Percentiles rank a stretch among this genome's conserved stretches.
Evolutionary conservation across 768 basidiomycete genomes (phyloP).

Genomic region (Amanita thiersii): DNA sequence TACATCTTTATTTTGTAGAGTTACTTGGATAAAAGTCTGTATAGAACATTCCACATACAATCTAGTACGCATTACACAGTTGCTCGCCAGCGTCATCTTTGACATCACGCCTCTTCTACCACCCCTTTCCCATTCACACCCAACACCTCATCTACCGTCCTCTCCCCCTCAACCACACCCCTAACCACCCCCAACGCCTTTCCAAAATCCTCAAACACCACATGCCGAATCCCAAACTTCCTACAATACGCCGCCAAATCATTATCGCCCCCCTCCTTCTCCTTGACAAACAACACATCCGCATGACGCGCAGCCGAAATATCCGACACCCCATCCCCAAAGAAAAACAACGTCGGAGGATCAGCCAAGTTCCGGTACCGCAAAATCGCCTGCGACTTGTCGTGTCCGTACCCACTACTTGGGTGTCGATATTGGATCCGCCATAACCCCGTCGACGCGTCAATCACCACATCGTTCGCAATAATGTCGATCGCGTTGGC

Average conservation of each 20-base stretch:
- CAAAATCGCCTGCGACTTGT: conserved; percentile 91
- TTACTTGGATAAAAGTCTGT: too few relatives aligned
- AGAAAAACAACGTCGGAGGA: conserved; percentile 88
- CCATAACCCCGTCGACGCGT: conserved; percentile 58
- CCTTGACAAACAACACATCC: conserved; percentile 92
- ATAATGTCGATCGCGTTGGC: conserved; percentile 82
- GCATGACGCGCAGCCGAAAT: conserved; percentile 90
- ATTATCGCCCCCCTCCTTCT: conserved; percentile 69
- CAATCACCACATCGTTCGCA: conserved; percentile 77
- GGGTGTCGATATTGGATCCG: conserved; percentile 85
- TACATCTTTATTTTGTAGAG: too few relatives aligned
- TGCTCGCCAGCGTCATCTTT: too few relatives aligned
- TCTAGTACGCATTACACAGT: too few relatives aligned
- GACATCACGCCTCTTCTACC: too few relatives aligned
- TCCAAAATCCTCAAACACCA: conserved; percentile 69
- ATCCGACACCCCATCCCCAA: conserved; percentile 96
- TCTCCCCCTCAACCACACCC: conserved; percentile 65
- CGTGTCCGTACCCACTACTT: conserved; percentile 82
- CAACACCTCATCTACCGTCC: conserved; percentile 45
- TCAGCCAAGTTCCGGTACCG: conserved; percentile 70
- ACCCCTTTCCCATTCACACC: conserved; percentile 7
- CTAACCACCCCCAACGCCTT: conserved; percentile 52
- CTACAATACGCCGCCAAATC: conserved; percentile 82
- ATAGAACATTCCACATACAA: too few relatives aligned
- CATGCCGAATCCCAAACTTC: conserved; percentile 69